Percentiles rank a stretch among this genome's conserved stretches.
These are phyloP conservation scores for Gamarada debralockiae DNA, from an alignment of 495 filamentous ascomycete species.

Conservation along the genomic window DNA sequence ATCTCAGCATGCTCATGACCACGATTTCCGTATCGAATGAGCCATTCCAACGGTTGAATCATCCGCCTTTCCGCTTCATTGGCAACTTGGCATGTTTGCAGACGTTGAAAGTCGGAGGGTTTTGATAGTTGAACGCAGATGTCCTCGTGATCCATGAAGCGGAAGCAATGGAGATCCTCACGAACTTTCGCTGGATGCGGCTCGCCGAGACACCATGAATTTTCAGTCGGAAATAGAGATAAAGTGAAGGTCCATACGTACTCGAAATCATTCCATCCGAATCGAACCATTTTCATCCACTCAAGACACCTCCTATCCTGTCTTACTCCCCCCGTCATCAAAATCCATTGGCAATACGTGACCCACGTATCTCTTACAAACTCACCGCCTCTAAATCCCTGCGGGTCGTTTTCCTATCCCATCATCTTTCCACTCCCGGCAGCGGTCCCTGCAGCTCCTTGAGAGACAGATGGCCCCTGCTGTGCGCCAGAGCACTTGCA, in stretches of 20 bases:
- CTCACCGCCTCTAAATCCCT: slow-evolving; percentile 22
- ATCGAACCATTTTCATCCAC: not conserved
- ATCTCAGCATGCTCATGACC: too few species aligned
- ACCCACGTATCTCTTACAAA: slow-evolving; percentile 24
- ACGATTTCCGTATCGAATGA: too few species aligned
- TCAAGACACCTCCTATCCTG: slow-evolving; percentile 3
- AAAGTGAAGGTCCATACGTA: not conserved
- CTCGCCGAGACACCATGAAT: slow-evolving; percentile 20
- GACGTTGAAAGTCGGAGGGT: too few species aligned
- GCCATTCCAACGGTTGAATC: too few species aligned
- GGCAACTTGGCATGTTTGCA: too few species aligned
- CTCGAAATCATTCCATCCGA: not conserved
- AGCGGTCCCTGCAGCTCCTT: slow-evolving; percentile 28
- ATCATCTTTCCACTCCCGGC: slow-evolving; percentile 22
- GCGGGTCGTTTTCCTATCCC: slow-evolving; percentile 4
- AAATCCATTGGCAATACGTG: slow-evolving; percentile 25
- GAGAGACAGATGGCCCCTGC: slow-evolving; percentile 18
- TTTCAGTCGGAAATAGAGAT: not conserved
- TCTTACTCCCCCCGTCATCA: slow-evolving; percentile 8
- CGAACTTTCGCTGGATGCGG: slow-evolving; percentile 12
- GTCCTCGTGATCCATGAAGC: not conserved
- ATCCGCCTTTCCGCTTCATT: too few species aligned
- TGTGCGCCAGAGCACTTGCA: slow-evolving; percentile 24
- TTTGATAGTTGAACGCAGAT: too few species aligned
- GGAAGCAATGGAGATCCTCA: slow-evolving; percentile 9